Conservation (phyloP, 1,139 yeast species). For the Magnusiomyces sp. region DNA sequence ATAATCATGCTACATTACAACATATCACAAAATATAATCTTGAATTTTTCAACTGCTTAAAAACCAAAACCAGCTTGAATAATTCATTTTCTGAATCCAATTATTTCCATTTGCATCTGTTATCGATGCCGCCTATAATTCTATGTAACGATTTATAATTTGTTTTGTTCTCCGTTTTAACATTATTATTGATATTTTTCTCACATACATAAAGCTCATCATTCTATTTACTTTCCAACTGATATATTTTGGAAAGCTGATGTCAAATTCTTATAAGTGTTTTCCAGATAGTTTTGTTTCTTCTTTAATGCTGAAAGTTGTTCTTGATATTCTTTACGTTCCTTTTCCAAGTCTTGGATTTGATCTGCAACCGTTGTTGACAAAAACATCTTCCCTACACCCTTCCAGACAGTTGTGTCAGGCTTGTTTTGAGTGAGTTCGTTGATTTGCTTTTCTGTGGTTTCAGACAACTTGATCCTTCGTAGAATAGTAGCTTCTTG, state of each 20-base stretch:
- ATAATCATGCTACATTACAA: no score
- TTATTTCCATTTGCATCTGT: no score
- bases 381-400: constrained; percentile 62
- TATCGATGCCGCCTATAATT: no score
- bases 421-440: constrained; percentile 32
- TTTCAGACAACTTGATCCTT: constrained; percentile 48
- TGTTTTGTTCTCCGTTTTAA: no score
- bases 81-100: no score
- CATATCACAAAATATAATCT: no score
- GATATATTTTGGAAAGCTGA: constrained; percentile 40
- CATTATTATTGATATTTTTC: no score
- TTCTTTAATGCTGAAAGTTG: constrained; percentile 53
- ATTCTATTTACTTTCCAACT: constrained; percentile 26
- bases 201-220: no score
- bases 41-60: no score
- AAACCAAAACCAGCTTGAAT: no score
- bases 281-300: constrained; percentile 64
- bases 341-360: constrained; percentile 41
- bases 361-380: constrained; percentile 39
- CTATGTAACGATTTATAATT: no score
- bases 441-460: constrained; percentile 49
- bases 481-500: constrained; percentile 52
- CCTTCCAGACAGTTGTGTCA: constrained; percentile 59
- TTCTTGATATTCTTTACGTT: constrained; percentile 48
- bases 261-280: constrained; percentile 67